phyloP scores from a whole-genome alignment of 108 stramenopile genomes.

The Pseudonitzschia multiseries region DNA sequence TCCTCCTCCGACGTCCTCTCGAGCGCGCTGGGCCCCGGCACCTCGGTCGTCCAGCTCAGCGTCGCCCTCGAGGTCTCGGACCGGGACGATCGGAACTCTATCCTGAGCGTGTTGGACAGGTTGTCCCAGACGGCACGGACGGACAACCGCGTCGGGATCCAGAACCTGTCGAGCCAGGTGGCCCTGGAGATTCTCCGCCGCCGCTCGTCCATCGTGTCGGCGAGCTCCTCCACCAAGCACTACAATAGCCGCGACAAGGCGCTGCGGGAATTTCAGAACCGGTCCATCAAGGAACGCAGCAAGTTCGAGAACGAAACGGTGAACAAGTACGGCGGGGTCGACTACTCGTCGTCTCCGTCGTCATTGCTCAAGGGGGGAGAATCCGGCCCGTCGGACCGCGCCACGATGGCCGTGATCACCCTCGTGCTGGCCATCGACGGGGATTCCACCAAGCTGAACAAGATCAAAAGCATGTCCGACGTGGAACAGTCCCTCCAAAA shows the following conservation, averaged over 20 bases:
- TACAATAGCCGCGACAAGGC: slow-evolving; percentile 47
- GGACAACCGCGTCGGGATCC: slow-evolving; percentile 71
- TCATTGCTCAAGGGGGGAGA: slow-evolving; percentile 5
- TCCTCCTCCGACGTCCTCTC: not conserved
- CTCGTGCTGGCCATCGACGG: slow-evolving; percentile 73
- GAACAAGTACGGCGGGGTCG: slow-evolving; percentile 72
- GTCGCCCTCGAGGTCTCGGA: slow-evolving; percentile 73
- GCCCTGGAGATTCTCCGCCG: slow-evolving; percentile 78
- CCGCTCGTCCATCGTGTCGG: slow-evolving; percentile 70
- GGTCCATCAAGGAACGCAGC: slow-evolving; percentile 63
- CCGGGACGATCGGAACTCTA: slow-evolving; percentile 69
- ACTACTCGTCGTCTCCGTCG: slow-evolving; percentile 39
- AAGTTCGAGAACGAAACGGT: slow-evolving; percentile 80
- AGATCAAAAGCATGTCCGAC: slow-evolving; percentile 49
- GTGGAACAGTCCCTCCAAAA: slow-evolving; percentile 70
- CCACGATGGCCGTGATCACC: slow-evolving; percentile 79
- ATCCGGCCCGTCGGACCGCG: not conserved
- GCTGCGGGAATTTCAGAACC: slow-evolving; percentile 54
- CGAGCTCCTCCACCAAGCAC: slow-evolving; percentile 52
- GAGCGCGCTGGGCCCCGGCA: slow-evolving; percentile 57
- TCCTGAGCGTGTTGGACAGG: slow-evolving; percentile 55
- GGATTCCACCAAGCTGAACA: slow-evolving; percentile 64
- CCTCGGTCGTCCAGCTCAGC: slow-evolving; percentile 66
- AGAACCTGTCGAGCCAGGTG: slow-evolving; percentile 76
- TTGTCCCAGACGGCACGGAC: slow-evolving; percentile 60